Percentiles rank a stretch among this genome's conserved stretches.
Conservation (phyloP, 768 basidiomycete genomes). For the Collybia mongolica region DNA sequence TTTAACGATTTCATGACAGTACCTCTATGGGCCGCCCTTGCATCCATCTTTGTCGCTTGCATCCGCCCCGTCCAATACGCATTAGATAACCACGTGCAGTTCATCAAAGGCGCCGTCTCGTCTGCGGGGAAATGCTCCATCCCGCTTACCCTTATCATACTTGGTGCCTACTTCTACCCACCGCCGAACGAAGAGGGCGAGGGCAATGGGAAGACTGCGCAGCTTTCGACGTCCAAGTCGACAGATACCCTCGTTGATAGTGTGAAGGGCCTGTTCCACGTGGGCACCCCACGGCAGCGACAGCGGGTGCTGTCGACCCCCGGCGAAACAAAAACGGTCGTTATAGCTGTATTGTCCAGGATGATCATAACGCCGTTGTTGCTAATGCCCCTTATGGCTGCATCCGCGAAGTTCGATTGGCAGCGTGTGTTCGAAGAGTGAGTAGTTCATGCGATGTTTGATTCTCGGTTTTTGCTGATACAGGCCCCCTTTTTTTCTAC, state of each 20-base stretch:
- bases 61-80: slow-evolving; percentile 71
- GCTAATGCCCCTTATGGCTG: slow-evolving; percentile 72
- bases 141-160: slow-evolving; percentile 86
- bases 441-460: slow-evolving; percentile 26
- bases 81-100: slow-evolving; percentile 61
- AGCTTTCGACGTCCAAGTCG: slow-evolving; percentile 10
- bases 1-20: slow-evolving; percentile 83
- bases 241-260: slow-evolving; percentile 36
- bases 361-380: slow-evolving; percentile 86
- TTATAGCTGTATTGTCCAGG: slow-evolving; percentile 78
- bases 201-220: not conserved
- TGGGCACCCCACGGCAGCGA: slow-evolving; percentile 15
- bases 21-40: slow-evolving; percentile 78
- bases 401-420: slow-evolving; percentile 56
- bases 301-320: slow-evolving; percentile 21
- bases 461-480: slow-evolving; percentile 3
- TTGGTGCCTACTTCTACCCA: slow-evolving; percentile 88
- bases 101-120: slow-evolving; percentile 66
- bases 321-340: slow-evolving; percentile 81
- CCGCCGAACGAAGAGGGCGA: slow-evolving; percentile 21
- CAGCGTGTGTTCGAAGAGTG: slow-evolving; percentile 75
- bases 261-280: slow-evolving; percentile 38
- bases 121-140: slow-evolving; percentile 77
- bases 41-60: slow-evolving; percentile 76
- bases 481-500: not conserved